Evolutionary conservation across 129 eudicot genomes (phyloP).

Genomic region (Tagetes patula): DNA sequence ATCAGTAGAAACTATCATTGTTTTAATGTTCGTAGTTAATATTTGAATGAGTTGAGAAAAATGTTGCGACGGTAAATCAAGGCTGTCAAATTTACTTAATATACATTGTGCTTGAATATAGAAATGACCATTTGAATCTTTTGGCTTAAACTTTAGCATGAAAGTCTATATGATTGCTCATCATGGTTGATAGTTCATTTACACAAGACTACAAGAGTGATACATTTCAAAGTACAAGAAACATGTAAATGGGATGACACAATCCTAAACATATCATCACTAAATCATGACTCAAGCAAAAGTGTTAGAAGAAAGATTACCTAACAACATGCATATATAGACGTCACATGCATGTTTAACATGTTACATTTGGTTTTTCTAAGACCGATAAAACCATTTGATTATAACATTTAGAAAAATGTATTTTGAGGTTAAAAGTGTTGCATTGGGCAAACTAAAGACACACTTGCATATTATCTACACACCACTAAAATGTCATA

Average conservation of each 20-base stretch:
- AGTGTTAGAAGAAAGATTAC: too few species aligned
- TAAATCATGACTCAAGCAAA: background rate
- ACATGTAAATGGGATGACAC: background rate
- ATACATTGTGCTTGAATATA: background rate
- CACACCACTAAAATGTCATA: too few species aligned
- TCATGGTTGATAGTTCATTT: background rate
- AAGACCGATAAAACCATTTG: too few species aligned
- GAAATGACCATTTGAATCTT: background rate
- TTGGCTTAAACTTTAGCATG: background rate
- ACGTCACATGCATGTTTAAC: background rate
- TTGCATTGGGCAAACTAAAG: too few species aligned
- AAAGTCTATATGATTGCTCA: background rate
- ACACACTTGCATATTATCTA: too few species aligned
- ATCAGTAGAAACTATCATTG: background rate
- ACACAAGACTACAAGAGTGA: background rate
- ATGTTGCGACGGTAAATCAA: background rate
- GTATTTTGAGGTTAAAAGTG: too few species aligned
- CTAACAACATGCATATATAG: background rate
- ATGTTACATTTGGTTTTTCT: background rate
- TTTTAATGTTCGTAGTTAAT: background rate
- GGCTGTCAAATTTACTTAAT: background rate
- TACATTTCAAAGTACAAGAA: background rate
- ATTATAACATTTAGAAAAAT: too few species aligned
- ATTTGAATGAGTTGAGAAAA: background rate
- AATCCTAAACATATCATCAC: background rate